A percentile compares a stretch with the other conserved stretches of the same genome.
phyloP scores from a whole-genome alignment of 257 asterid genomes.

The Solanum megistacrolobum region DNA sequence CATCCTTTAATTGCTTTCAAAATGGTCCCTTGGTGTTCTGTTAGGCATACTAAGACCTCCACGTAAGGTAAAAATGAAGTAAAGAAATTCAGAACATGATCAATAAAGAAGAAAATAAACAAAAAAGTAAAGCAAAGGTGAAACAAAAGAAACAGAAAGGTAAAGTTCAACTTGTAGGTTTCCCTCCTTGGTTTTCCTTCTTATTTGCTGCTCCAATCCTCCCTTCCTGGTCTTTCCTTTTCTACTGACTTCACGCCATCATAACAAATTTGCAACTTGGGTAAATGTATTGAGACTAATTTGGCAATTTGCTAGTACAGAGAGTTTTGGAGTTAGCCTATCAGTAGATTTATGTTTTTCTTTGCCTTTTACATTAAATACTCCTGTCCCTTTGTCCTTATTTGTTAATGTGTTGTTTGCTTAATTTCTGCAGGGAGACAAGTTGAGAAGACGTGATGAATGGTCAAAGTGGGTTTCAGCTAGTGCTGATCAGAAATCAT shows the following conservation, averaged over 20 bases:
- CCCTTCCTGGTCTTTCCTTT: neutral
- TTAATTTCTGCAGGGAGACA: conserved; percentile 49
- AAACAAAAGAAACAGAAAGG: neutral
- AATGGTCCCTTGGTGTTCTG: too few relatives aligned
- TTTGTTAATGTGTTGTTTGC: conserved; percentile 1
- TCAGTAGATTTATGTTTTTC: neutral
- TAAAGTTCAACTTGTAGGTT: neutral
- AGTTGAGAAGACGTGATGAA: conserved; percentile 73
- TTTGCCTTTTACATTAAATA: neutral
- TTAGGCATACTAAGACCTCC: neutral
- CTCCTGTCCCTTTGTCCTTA: conserved; percentile 1
- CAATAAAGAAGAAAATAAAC: neutral
- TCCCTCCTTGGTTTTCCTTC: neutral
- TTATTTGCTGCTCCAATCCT: neutral
- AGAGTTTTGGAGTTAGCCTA: neutral
- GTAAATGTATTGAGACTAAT: neutral
- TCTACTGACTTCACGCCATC: neutral
- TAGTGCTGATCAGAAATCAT: conserved; percentile 25
- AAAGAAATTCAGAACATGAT: neutral
- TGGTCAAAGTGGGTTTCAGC: conserved; percentile 71
- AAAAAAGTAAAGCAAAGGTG: neutral
- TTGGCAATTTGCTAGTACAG: neutral
- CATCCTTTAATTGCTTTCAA: neutral
- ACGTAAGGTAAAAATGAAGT: neutral
- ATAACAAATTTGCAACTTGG: neutral